phyloP scores from a whole-genome alignment of 108 stramenopile species.

The Nannochloropsis salina region DNA sequence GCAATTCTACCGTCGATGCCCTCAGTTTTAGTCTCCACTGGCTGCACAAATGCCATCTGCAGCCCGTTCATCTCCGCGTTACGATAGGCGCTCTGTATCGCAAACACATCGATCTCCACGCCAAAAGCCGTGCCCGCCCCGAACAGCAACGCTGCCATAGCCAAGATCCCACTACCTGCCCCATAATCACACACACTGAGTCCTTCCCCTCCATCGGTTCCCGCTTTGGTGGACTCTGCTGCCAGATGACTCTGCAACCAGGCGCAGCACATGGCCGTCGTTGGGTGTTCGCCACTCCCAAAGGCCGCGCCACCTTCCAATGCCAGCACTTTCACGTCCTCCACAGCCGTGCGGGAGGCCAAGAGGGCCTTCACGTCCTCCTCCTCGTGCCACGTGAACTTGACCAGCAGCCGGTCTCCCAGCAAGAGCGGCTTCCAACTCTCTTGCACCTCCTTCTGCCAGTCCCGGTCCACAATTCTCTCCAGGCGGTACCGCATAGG shows the following conservation, averaged over 20 bases:
- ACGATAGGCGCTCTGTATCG: constrained; percentile 17
- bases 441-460: constrained; percentile 23
- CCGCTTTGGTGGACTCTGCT: not conserved
- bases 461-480: constrained; percentile 2
- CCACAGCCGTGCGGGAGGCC: not conserved
- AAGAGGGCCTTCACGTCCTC: not conserved
- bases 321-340: not conserved
- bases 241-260: constrained; percentile 23
- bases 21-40: not conserved
- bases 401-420: not conserved
- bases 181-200: constrained; percentile 30
- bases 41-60: not conserved
- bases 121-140: constrained; percentile 27
- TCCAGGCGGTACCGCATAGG: not conserved
- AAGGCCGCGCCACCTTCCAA: constrained; percentile 39
- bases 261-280: constrained; percentile 31
- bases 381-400: constrained; percentile 22
- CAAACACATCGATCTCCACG: constrained; percentile 25
- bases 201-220: not conserved
- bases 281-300: constrained; percentile 42
- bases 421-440: constrained; percentile 19
- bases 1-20: not conserved
- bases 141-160: constrained; percentile 24
- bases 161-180: constrained; percentile 38
- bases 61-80: constrained; percentile 19